Evolutionary conservation across 768 basidiomycete species (phyloP).

Genomic region (Phlegmacium glaucopus): DNA sequence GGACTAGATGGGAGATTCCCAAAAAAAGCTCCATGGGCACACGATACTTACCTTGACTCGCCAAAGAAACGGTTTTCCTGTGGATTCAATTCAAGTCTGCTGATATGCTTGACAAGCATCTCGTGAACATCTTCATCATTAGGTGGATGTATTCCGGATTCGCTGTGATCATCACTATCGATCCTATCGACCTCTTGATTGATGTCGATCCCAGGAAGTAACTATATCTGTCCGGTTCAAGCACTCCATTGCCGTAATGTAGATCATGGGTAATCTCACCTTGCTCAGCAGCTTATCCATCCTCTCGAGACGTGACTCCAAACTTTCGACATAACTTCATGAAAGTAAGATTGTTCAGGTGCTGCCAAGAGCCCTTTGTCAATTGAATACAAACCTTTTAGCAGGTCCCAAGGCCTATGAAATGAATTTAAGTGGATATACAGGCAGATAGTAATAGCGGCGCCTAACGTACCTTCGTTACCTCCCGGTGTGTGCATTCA

Average conservation of each 20-base stretch:
- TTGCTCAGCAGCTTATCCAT: slow-evolving; percentile 59
- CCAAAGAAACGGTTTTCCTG: slow-evolving; percentile 44
- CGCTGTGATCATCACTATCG: slow-evolving; percentile 33
- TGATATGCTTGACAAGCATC: slow-evolving; percentile 29
- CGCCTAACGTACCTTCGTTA: slow-evolving; percentile 66
- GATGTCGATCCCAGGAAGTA: slow-evolving; percentile 60
- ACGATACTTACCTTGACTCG: slow-evolving; percentile 34
- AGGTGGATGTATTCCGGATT: slow-evolving; percentile 29
- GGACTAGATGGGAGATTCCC: not conserved
- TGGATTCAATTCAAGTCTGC: slow-evolving; percentile 35
- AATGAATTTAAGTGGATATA: not conserved
- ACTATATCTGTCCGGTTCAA: slow-evolving; percentile 6
- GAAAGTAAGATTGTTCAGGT: slow-evolving; percentile 28
- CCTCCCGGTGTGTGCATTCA: slow-evolving; percentile 67
- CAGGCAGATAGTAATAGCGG: slow-evolving; percentile 9
- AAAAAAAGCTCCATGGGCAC: not conserved
- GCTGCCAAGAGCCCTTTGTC: not conserved
- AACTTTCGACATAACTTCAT: slow-evolving; percentile 54
- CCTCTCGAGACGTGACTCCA: slow-evolving; percentile 61
- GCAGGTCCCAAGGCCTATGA: slow-evolving; percentile 54
- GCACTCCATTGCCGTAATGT: not conserved
- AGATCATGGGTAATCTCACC: slow-evolving; percentile 28
- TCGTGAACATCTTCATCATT: slow-evolving; percentile 29
- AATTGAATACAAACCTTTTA: slow-evolving; percentile 44
- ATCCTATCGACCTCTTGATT: slow-evolving; percentile 50